Evolutionary conservation across 2,329 filamentous ascomycete genomes (phyloP), one percentile per base, ranked within the genome.

Genomic region (Botrytis galanthina): DNA sequence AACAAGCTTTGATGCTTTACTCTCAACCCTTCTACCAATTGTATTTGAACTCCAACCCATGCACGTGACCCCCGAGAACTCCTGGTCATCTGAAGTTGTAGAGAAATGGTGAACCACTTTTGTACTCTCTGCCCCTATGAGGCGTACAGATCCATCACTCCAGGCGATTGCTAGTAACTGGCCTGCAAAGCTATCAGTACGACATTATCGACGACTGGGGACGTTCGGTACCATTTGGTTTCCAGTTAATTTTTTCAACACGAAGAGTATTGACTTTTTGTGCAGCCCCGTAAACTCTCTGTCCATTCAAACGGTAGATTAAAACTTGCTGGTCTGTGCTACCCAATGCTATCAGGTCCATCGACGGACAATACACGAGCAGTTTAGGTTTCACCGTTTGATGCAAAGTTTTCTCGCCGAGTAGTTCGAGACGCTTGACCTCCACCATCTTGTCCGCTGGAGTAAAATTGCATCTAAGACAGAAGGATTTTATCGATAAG

Each of bases 131-230:
- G 94, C 84, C 74, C 92, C 92, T 81, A 95, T 88, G 51, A 97
- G 84, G 73, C 93, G 90, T 32, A 96, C 89, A 10, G 88, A 88
- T 42, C 93, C 92, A 84, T 97, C 93, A 77, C 89, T 93, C 90
- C 93, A 97, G 63, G 90, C 93, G 22, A 96, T 89, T 22, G 94
- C 94, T 72, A 98, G 87, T 60, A 93, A 90, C 75, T 93, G 91
- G 14, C 92, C 91, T 75, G 59, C 51, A 22, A 26, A 57, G 32
- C 42, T 61, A 60, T 75, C 46, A 78, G 69, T 62, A 57, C 60
- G 16, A 42, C n/a, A 57, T 39, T 37, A 54, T 26, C 46, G 39
- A 39, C 26, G 29, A 20, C 39, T n/a, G 32, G n/a, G 44, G n/a
- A 42, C 22, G 39, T 32, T 54, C 22, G 39, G 26, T 72, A 81